Conservation (phyloP, 169 alveolate genomes). For the Besnoitia besnoiti region DNA sequence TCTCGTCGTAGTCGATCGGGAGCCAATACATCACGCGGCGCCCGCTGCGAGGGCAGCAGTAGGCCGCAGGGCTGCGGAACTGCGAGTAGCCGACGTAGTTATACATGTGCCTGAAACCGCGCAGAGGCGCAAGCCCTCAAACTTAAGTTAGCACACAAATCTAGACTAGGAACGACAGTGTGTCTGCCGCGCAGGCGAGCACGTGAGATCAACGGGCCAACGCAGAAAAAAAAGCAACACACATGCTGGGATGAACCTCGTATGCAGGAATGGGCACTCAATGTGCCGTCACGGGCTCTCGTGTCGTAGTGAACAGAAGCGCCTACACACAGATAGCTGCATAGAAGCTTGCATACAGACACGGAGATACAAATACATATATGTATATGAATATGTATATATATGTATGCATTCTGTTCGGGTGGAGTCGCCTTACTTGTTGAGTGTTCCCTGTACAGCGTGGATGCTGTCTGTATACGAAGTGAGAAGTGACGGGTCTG, state of each 20-base stretch:
- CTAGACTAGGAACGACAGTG: no score
- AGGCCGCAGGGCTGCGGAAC: constrained; percentile 67
- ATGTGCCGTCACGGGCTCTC: no score
- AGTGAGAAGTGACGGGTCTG: constrained; percentile 71
- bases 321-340: no score
- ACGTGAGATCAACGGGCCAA: no score
- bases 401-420: not conserved
- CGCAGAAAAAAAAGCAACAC: no score
- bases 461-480: constrained; percentile 64
- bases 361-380: not conserved
- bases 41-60: constrained; percentile 68
- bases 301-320: no score
- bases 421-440: constrained; percentile 40
- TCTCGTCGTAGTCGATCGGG: constrained; percentile 44
- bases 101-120: constrained; percentile 59
- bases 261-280: no score
- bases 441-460: constrained; percentile 68
- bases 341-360: not conserved
- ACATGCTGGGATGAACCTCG: no score
- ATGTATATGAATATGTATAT: not conserved
- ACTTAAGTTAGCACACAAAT: no score
- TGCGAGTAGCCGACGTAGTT: constrained; percentile 68
- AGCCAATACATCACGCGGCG: constrained; percentile 66
- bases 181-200: no score
- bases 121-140: no score